Conservation (phyloP, 2,329 filamentous ascomycete genomes). For the Trematosphaeria pertusa region DNA sequence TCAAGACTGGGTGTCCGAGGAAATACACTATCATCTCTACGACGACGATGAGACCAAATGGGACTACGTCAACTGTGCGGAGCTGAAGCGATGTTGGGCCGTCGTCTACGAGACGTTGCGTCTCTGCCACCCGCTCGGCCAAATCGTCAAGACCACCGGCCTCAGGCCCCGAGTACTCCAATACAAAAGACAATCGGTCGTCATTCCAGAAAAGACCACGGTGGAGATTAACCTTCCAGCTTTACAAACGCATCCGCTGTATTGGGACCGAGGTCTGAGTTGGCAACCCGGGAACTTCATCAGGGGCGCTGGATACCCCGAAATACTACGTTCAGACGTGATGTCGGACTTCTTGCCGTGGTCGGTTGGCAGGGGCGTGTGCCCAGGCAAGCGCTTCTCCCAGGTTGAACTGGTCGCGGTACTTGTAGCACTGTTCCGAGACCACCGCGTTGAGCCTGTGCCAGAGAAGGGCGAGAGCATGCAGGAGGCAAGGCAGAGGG, state of each 20-base stretch:
- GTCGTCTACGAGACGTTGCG: slow-evolving; percentile 52
- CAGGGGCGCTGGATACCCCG: slow-evolving; percentile 7
- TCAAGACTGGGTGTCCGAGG: slow-evolving; percentile 56
- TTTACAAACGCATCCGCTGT: slow-evolving; percentile 31
- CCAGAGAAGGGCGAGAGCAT: slow-evolving; percentile 4
- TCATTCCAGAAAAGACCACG: slow-evolving; percentile 15
- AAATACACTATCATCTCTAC: slow-evolving; percentile 33
- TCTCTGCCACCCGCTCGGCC: slow-evolving; percentile 47
- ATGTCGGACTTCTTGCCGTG: slow-evolving; percentile 29
- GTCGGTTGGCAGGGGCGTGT: slow-evolving; percentile 37
- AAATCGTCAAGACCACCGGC: slow-evolving; percentile 38
- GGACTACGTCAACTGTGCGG: slow-evolving; percentile 49
- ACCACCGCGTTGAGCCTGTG: neutral
- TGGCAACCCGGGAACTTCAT: slow-evolving; percentile 40
- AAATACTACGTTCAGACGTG: slow-evolving; percentile 10
- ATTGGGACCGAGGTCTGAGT: slow-evolving; percentile 34
- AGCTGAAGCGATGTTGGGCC: slow-evolving; percentile 50
- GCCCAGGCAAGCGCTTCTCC: slow-evolving; percentile 46
- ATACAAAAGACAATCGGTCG: neutral
- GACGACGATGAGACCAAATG: slow-evolving; percentile 29
- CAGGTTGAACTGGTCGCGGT: slow-evolving; percentile 48
- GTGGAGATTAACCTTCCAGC: slow-evolving; percentile 26
- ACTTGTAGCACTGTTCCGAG: slow-evolving; percentile 26
- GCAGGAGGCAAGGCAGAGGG: slow-evolving; percentile 1
- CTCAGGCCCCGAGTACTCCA: neutral